Conservation (phyloP, 1,284 basidiomycete species). For the Trametes sp. region DNA sequence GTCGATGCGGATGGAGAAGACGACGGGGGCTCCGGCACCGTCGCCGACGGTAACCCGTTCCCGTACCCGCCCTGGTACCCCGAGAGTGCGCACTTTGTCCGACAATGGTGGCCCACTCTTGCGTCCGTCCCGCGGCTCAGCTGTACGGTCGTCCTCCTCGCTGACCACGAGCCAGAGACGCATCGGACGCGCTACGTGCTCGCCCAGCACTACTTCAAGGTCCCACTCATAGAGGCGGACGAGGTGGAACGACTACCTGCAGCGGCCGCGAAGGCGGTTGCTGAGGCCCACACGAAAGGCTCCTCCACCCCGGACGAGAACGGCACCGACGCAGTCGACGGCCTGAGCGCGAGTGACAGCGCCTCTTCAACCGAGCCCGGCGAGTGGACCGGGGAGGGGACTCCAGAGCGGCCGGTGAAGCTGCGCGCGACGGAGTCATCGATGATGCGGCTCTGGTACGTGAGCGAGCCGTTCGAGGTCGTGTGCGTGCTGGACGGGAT, state of each 20-base stretch:
- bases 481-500: constrained; percentile 64
- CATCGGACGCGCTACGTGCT: constrained; percentile 70
- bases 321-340: neutral
- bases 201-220: constrained; percentile 77
- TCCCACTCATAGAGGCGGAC: constrained; percentile 50
- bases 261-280: constrained; percentile 20
- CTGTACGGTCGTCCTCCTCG: constrained; percentile 74
- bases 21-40: constrained; percentile 17
- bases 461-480: constrained; percentile 72
- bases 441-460: constrained; percentile 73
- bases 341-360: constrained; percentile 5
- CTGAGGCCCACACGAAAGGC: constrained; percentile 8
- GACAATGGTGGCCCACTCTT: constrained; percentile 80
- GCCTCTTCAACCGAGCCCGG: constrained; percentile 9
- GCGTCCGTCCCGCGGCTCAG: constrained; percentile 66
- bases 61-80: constrained; percentile 60
- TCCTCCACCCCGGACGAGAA: neutral
- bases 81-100: constrained; percentile 76
- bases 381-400: constrained; percentile 4
- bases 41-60: constrained; percentile 33
- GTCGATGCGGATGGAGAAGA: constrained; percentile 10
- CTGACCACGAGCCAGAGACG: constrained; percentile 62
- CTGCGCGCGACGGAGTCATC: constrained; percentile 30
- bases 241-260: constrained; percentile 21
- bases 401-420: constrained; percentile 17